A percentile compares a stretch with the other conserved stretches of the same genome.
These are phyloP conservation scores for Metarhizium sp. DNA, from an alignment of 2,329 filamentous ascomycete species.

Conservation along the genomic window DNA sequence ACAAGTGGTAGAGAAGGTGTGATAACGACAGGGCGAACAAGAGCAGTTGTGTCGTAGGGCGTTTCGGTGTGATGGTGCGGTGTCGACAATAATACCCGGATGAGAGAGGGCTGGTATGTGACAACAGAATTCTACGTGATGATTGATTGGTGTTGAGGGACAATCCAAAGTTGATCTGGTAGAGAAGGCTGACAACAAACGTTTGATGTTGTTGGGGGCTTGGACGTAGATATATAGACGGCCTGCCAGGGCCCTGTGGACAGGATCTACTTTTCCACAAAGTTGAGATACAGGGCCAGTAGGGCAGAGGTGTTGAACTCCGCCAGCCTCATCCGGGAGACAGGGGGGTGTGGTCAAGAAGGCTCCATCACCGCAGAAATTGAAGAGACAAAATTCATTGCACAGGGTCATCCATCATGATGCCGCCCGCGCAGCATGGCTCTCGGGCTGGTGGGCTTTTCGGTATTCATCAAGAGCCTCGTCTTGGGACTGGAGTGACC, in stretches of 20 bases:
- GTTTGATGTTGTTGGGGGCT: slow-evolving; percentile 8
- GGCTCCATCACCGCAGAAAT: slow-evolving; percentile 2
- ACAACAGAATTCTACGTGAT: neutral
- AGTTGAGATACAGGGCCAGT: slow-evolving; percentile 6
- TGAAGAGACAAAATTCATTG: neutral
- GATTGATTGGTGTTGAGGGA: neutral
- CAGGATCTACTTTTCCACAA: slow-evolving; percentile 8
- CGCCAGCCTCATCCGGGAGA: slow-evolving; percentile 12
- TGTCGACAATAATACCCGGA: neutral
- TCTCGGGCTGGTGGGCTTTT: slow-evolving; percentile 6
- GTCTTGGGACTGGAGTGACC: slow-evolving; percentile 1
- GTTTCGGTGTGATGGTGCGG: neutral
- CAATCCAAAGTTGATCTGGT: neutral
- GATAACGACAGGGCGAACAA: neutral
- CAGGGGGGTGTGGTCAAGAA: slow-evolving; percentile 3
- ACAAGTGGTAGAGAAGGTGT: neutral
- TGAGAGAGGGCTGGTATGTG: neutral
- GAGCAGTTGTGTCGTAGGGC: neutral
- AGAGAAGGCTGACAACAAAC: neutral
- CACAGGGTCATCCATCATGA: neutral
- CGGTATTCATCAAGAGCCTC: slow-evolving; percentile 8
- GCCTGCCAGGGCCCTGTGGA: slow-evolving; percentile 4
- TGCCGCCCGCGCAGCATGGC: slow-evolving; percentile 3
- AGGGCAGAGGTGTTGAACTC: slow-evolving; percentile 3
- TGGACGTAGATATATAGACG: slow-evolving; percentile 10